Evolutionary conservation across 2,329 filamentous ascomycete genomes (phyloP).

Genomic region (Gnomoniopsis sp.): DNA sequence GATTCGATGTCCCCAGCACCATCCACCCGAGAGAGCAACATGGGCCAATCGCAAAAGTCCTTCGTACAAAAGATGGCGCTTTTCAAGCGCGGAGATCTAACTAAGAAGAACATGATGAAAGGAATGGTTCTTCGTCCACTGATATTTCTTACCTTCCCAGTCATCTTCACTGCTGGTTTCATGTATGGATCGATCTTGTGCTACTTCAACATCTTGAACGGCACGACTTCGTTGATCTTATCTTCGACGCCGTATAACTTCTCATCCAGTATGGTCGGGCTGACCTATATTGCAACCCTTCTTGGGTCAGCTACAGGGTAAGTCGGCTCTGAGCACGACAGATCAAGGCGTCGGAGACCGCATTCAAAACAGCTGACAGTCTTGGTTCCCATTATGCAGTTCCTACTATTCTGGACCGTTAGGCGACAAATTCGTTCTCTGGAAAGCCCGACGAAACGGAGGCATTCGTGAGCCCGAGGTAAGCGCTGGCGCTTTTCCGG

Average conservation of each 20-base stretch:
- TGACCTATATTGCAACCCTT: constrained; percentile 27
- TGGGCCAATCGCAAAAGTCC: constrained; percentile 27
- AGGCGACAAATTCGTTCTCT: constrained; percentile 21
- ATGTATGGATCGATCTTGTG: constrained; percentile 28
- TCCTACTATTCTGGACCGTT: constrained; percentile 23
- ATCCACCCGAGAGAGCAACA: constrained; percentile 1
- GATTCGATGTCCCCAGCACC: background rate
- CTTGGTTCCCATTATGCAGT: constrained; percentile 8
- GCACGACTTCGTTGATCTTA: constrained; percentile 31
- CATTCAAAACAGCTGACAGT: background rate
- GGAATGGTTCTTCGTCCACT: constrained; percentile 10
- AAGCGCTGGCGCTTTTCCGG: too few relatives aligned
- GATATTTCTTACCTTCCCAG: constrained; percentile 35
- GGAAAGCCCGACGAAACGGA: constrained; percentile 36
- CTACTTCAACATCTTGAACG: constrained; percentile 31
- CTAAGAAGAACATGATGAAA: constrained; percentile 35
- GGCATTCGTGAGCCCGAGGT: background rate
- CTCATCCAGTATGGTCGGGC: constrained; percentile 24
- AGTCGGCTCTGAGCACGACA: background rate
- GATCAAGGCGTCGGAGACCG: background rate
- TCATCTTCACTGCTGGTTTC: constrained; percentile 35
- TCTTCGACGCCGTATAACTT: constrained; percentile 28
- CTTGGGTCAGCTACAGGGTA: constrained; percentile 18
- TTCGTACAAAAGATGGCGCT: constrained; percentile 32
- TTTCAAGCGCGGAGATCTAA: constrained; percentile 21